Base-by-base conservation (phyloP, 2,329 filamentous ascomycete species). In the Onygena corvina region DNA sequence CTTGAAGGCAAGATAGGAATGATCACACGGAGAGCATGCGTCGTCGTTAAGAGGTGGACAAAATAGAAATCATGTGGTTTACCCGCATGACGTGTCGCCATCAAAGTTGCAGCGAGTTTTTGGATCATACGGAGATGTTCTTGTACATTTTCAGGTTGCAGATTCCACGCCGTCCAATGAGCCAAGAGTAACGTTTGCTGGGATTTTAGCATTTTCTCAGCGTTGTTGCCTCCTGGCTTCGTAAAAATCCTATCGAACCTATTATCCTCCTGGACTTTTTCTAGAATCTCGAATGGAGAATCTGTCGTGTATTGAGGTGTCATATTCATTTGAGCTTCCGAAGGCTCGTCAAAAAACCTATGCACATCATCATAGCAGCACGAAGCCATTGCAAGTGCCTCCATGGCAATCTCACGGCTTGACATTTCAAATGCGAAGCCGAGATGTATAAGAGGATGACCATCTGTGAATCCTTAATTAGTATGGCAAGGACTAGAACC, bases 391-490 rank as follows among this genome's bases (percentile, higher is more conserved):
- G 79, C 80, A 0, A 98, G 74, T 0, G 88, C 85, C 70, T 98
- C 92, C 67, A 94, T 92, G 44, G 82, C 89, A 16, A 96, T 64
- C 55, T 93, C 90, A 51, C 83, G 84, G 57, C 78, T 92, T 53
- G 85, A 79, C 58, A 96, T 74, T 69, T 98, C 90, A 61, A 84
- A 90, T 7, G 88, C 92, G 62, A 94, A 95, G n/a, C 81, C 89
- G 2, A 98, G 75, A 60, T 96, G 92, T 51, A 96, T 92, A n/a
- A 96, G 72, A 1, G 90, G 86, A 59, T 95, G 86, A 14, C 84
- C 90, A 53, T 94, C 85, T 90, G 55, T 3, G n/a, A 21, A 40
- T 11, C 6, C 18, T 4, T 40, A 23, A 40, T 18, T 9, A 49
- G 25, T 20, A 16, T 16, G 6, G 25, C 14, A 8, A 33, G 7